A percentile compares a stretch with the other conserved stretches of the same genome.
These are phyloP conservation scores for Omphalotus guepiniiformis DNA, from an alignment of 768 basidiomycete species.

Conservation along the genomic window DNA sequence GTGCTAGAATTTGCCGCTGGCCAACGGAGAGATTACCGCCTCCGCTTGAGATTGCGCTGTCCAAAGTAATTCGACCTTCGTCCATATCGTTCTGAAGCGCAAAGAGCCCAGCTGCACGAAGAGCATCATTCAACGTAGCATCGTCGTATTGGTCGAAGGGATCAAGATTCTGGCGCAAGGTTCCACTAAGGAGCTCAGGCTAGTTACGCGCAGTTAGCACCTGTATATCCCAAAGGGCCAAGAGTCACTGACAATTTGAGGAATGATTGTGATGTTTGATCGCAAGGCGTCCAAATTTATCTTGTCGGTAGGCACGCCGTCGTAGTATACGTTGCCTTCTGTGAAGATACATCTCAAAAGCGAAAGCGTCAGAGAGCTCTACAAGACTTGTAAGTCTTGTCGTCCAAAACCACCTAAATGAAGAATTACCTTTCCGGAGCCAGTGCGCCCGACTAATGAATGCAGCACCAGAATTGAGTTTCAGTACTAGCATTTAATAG, in stretches of 20 bases:
- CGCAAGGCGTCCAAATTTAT: slow-evolving; percentile 56
- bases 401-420: not conserved
- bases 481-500: too few species aligned
- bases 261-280: slow-evolving; percentile 57
- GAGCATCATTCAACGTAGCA: slow-evolving; percentile 30
- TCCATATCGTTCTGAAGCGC: slow-evolving; percentile 31
- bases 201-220: not conserved
- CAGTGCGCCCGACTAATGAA: slow-evolving; percentile 37
- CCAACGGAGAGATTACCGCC: slow-evolving; percentile 36
- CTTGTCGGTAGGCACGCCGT: slow-evolving; percentile 42
- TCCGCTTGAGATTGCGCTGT: slow-evolving; percentile 25
- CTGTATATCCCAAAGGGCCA: not conserved
- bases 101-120: slow-evolving; percentile 32
- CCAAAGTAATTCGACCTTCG: slow-evolving; percentile 26
- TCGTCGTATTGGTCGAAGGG: slow-evolving; percentile 45
- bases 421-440: slow-evolving; percentile 38
- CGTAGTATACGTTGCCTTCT: slow-evolving; percentile 52
- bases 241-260: slow-evolving; percentile 34
- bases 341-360: slow-evolving; percentile 56
- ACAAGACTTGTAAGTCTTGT: not conserved
- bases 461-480: not conserved
- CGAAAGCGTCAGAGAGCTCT: slow-evolving; percentile 56
- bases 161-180: slow-evolving; percentile 43
- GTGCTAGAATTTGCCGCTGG: slow-evolving; percentile 44
- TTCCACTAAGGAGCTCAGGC: slow-evolving; percentile 37